phyloP scores from a whole-genome alignment of 2,329 filamentous ascomycete genomes.

The Hypoxylon sp. region DNA sequence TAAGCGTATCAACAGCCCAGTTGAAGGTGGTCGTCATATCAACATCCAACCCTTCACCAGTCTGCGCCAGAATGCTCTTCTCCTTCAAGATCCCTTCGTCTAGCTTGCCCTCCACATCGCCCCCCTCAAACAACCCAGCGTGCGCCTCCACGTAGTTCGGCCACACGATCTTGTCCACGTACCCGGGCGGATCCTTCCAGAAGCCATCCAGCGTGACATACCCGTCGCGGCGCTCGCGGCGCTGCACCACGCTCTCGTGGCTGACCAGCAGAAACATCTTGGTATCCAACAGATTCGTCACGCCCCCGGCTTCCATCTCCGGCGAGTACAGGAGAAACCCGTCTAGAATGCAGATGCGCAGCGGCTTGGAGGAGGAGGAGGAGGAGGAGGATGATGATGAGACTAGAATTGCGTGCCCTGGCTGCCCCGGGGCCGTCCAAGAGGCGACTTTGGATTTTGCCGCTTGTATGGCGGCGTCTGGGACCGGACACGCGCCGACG shows the following conservation, averaged over 20 bases:
- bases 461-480: conserved; percentile 55
- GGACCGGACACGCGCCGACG: conserved; percentile 63
- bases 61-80: conserved; percentile 59
- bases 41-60: conserved; percentile 55
- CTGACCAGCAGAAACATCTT: conserved; percentile 80
- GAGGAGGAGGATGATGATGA: no score
- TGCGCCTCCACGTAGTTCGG: conserved; percentile 89
- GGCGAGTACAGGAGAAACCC: conserved; percentile 85
- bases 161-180: conserved; percentile 95
- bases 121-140: conserved; percentile 77
- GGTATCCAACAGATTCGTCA: conserved; percentile 67
- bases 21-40: conserved; percentile 69
- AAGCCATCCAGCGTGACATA: conserved; percentile 89
- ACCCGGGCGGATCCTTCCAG: conserved; percentile 93
- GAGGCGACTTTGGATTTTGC: conserved; percentile 58
- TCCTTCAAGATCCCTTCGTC: conserved; percentile 55
- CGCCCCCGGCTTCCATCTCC: conserved; percentile 55
- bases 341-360: conserved; percentile 78
- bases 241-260: conserved; percentile 67
- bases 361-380: conserved; percentile 29
- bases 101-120: conserved; percentile 67
- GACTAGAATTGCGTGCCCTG: conserved; percentile 49
- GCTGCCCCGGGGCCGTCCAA: conserved; percentile 56
- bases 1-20: conserved; percentile 73
- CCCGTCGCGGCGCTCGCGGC: conserved; percentile 74